A percentile compares a stretch with the other conserved stretches of the same genome.
Conservation (phyloP, 1,284 basidiomycete species). For the Heterobasidion parviporum region DNA sequence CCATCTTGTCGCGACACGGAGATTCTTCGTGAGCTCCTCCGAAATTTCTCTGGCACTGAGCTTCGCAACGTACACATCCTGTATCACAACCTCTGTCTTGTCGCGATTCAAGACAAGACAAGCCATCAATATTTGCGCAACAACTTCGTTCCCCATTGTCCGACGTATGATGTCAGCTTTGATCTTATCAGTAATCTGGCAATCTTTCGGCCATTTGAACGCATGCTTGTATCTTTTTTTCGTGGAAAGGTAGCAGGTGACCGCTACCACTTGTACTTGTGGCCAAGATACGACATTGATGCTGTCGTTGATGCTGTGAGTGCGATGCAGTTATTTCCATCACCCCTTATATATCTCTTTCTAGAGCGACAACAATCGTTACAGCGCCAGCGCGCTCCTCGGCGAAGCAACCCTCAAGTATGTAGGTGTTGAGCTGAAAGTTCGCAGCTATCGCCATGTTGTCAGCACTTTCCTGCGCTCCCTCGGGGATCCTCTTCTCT, state of each 20-base stretch:
- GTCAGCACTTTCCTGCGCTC: background rate
- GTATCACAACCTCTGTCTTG: background rate
- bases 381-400: background rate
- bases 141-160: background rate
- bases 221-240: background rate
- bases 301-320: background rate
- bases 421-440: background rate
- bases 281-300: background rate
- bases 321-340: background rate
- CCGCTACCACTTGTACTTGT: background rate
- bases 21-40: background rate
- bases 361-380: background rate
- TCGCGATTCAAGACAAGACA: background rate
- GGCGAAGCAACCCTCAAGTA: background rate
- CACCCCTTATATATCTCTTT: background rate
- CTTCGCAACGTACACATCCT: background rate
- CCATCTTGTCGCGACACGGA: background rate
- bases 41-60: background rate
- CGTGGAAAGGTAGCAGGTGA: background rate
- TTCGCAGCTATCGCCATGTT: background rate
- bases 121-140: background rate
- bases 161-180: background rate
- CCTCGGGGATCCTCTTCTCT: background rate
- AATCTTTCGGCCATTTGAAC: background rate
- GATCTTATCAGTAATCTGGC: background rate